Conservation (phyloP, 2,329 filamentous ascomycete species). For the Colletotrichum filicis region DNA sequence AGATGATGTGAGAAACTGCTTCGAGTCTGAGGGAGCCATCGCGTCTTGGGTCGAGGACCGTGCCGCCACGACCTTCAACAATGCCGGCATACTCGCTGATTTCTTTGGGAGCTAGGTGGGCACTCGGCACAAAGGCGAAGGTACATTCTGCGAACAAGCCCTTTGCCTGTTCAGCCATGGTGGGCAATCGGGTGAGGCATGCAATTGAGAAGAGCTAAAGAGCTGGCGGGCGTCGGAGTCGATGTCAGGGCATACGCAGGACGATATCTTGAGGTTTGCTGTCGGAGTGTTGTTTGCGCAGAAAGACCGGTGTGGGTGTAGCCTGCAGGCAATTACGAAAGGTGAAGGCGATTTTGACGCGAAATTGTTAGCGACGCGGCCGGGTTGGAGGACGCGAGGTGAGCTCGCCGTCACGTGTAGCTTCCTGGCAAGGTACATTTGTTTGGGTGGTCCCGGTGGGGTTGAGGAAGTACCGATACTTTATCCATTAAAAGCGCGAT, state of each 20-base stretch:
- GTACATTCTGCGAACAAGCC: conserved; percentile 54
- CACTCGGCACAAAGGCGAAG: conserved; percentile 59
- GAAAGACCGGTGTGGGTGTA: background rate
- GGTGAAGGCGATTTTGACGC: conserved; percentile 26
- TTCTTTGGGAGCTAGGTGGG: conserved; percentile 49
- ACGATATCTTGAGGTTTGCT: background rate
- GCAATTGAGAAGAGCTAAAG: background rate
- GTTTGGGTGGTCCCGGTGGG: rapidly evolving
- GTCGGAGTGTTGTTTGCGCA: conserved; percentile 1
- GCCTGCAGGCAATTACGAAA: background rate
- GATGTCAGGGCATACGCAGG: conserved; percentile 17
- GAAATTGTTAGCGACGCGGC: conserved; percentile 20
- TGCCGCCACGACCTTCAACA: conserved; percentile 61
- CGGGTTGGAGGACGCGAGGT: conserved; percentile 6
- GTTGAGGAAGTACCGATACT: background rate
- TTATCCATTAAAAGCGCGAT: background rate
- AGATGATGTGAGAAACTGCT: conserved; percentile 65
- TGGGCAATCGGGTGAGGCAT: conserved; percentile 7
- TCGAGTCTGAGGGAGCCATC: conserved; percentile 61
- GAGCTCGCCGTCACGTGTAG: conserved; percentile 20
- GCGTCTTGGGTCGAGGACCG: conserved; percentile 57
- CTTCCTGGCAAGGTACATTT: background rate
- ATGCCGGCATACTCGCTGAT: conserved; percentile 56
- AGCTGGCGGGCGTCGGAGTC: background rate
- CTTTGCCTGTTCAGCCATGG: conserved; percentile 40